Evolutionary conservation across 2,329 filamentous ascomycete genomes (phyloP).

Genomic region (Colletotrichum acutatum): DNA sequence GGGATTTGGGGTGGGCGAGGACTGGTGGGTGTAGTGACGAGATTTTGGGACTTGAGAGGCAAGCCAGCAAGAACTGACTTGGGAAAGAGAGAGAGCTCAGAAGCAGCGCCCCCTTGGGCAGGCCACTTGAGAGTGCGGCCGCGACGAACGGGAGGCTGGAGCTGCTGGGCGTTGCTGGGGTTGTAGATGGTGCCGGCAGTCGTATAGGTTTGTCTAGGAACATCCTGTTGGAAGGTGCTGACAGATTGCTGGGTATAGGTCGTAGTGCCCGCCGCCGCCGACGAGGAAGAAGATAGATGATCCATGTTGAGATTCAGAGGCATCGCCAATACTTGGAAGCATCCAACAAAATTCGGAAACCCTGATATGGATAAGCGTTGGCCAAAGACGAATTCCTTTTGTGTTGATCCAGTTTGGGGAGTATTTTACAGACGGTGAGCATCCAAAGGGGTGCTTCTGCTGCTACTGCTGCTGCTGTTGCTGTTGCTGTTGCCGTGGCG

Average conservation of each 20-base stretch:
- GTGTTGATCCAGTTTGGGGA: constrained; percentile 20
- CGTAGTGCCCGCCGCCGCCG: constrained; percentile 9
- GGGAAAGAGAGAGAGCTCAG: constrained; percentile 49
- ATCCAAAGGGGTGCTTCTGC: constrained; percentile 7
- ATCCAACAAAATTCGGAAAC: constrained; percentile 15
- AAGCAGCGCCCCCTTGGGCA: constrained; percentile 40
- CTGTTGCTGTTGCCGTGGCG: neutral
- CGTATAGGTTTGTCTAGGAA: constrained; percentile 57
- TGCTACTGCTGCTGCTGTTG: neutral
- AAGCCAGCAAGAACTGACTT: constrained; percentile 50
- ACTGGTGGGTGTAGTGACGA: constrained; percentile 36
- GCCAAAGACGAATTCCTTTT: constrained; percentile 18
- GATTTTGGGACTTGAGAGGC: constrained; percentile 43
- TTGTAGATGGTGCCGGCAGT: constrained; percentile 68
- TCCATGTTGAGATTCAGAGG: constrained; percentile 44
- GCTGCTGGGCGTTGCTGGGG: constrained; percentile 55
- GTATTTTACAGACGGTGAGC: constrained; percentile 1
- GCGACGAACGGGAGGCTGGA: constrained; percentile 63
- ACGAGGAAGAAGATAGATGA: constrained; percentile 40
- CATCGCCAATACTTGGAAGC: constrained; percentile 9
- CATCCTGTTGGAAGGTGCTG: constrained; percentile 32
- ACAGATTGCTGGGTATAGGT: constrained; percentile 23
- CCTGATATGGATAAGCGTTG: constrained; percentile 28
- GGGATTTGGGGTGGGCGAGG: constrained; percentile 38
- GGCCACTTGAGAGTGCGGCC: constrained; percentile 58